Conservation (phyloP, 345 rosid genomes). For the Pelargonium nanum region DNA sequence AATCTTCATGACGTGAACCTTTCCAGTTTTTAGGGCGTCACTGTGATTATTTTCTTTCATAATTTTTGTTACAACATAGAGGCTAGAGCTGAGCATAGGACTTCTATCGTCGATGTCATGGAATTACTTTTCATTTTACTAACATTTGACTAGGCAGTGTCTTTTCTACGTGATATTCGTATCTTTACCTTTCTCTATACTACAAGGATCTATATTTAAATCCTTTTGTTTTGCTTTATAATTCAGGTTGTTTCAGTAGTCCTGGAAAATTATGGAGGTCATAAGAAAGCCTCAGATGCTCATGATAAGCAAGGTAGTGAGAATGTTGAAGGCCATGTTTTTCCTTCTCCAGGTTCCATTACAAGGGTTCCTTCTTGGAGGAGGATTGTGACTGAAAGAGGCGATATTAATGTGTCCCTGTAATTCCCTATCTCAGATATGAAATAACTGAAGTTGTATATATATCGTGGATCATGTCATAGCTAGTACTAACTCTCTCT, state of each 20-base stretch:
- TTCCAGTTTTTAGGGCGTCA: background rate
- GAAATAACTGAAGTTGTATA: background rate
- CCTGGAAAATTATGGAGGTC: conserved; percentile 64
- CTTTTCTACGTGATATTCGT: background rate
- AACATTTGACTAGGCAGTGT: background rate
- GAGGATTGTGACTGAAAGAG: conserved; percentile 58
- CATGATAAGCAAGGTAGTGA: conserved; percentile 39
- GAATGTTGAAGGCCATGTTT: conserved; percentile 52
- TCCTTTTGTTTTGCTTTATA: background rate
- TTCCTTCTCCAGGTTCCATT: conserved; percentile 28
- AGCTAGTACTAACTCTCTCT: conserved; percentile 10
- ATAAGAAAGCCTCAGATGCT: conserved; percentile 20
- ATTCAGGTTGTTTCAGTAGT: conserved; percentile 69
- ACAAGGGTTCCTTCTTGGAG: conserved; percentile 66
- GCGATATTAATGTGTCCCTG: conserved; percentile 58
- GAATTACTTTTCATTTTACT: background rate
- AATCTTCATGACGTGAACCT: no score
- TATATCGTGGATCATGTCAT: background rate
- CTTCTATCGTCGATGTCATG: background rate
- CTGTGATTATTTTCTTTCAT: background rate
- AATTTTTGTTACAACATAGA: background rate
- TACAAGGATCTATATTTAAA: background rate
- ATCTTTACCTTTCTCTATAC: background rate
- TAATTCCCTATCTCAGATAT: conserved; percentile 24
- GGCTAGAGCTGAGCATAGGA: background rate